A percentile compares a stretch with the other conserved stretches of the same genome.
Conservation (phyloP, 345 rosid genomes). For the Pugionium cornutum region DNA sequence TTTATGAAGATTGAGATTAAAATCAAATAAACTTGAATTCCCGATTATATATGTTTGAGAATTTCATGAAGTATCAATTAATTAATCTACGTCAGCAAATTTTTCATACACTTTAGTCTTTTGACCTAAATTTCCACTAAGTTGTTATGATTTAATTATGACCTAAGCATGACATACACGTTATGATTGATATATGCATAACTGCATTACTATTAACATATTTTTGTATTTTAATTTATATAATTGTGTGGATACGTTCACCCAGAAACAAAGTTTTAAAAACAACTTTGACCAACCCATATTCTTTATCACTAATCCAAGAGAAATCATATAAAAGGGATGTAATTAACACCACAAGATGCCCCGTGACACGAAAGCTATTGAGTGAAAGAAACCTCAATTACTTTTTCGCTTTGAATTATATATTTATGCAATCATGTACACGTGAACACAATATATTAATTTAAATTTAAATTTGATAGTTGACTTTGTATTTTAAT, state of each 20-base stretch:
- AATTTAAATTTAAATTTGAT: neutral
- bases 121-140: slow-evolving; percentile 4
- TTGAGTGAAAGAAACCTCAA: slow-evolving; percentile 38
- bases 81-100: slow-evolving; percentile 31
- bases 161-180: slow-evolving; percentile 29
- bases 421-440: neutral
- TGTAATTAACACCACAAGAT: slow-evolving; percentile 8
- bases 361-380: slow-evolving; percentile 36
- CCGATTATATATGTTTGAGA: neutral
- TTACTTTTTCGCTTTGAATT: neutral
- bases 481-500: slow-evolving; percentile 5
- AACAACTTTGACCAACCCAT: slow-evolving; percentile 25
- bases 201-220: neutral
- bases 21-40: no score
- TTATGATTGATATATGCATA: slow-evolving; percentile 25
- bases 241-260: no score
- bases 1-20: neutral
- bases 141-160: slow-evolving; percentile 4
- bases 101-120: slow-evolving; percentile 13
- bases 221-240: no score
- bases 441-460: neutral
- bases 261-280: slow-evolving; percentile 3
- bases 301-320: neutral
- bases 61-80: neutral
- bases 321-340: neutral